Percentiles rank a stretch among this genome's conserved stretches.
phyloP scores from a whole-genome alignment of 805 yeast species.

The Maudiozyma pseudohumilis region DNA sequence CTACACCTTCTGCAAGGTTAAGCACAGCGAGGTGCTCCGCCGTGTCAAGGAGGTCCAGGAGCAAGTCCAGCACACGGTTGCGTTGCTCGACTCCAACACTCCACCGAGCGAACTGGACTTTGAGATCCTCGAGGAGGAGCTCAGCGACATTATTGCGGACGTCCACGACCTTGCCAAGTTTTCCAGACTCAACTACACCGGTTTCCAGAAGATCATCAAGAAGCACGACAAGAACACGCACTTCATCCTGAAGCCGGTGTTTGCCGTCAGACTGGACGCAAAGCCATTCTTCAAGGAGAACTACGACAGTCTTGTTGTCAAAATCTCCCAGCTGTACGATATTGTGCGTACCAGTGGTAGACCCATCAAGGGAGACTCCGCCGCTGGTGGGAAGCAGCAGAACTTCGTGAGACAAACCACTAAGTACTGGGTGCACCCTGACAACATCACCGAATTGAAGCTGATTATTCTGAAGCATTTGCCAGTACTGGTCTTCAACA shows the following conservation, averaged over 20 bases:
- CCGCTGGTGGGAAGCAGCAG: conserved; percentile 98
- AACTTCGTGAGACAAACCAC: conserved; percentile 98
- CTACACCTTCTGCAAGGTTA: conserved; percentile 80
- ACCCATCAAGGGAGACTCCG: conserved; percentile 86
- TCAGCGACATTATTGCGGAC: conserved; percentile 86
- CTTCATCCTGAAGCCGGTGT: conserved; percentile 77
- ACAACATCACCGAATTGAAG: conserved; percentile 92
- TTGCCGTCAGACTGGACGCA: conserved; percentile 84
- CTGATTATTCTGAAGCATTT: conserved; percentile 85
- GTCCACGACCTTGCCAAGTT: conserved; percentile 95
- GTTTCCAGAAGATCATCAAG: conserved; percentile 92
- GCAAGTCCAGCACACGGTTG: conserved; percentile 58
- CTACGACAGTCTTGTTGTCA: conserved; percentile 80
- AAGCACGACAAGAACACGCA: conserved; percentile 89
- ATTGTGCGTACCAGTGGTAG: conserved; percentile 92
- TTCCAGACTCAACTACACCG: conserved; percentile 88
- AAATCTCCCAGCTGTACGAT: conserved; percentile 81
- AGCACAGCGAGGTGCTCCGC: conserved; percentile 74
- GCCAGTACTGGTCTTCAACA: conserved; percentile 91
- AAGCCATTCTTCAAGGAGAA: conserved; percentile 95
- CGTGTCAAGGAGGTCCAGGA: conserved; percentile 75
- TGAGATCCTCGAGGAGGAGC: conserved; percentile 63
- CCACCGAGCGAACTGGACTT: conserved; percentile 58
- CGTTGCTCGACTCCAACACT: conserved; percentile 39
- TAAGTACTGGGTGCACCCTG: conserved; percentile 98